phyloP scores from a whole-genome alignment of 768 basidiomycete species.

The Roridomyces roridus region DNA sequence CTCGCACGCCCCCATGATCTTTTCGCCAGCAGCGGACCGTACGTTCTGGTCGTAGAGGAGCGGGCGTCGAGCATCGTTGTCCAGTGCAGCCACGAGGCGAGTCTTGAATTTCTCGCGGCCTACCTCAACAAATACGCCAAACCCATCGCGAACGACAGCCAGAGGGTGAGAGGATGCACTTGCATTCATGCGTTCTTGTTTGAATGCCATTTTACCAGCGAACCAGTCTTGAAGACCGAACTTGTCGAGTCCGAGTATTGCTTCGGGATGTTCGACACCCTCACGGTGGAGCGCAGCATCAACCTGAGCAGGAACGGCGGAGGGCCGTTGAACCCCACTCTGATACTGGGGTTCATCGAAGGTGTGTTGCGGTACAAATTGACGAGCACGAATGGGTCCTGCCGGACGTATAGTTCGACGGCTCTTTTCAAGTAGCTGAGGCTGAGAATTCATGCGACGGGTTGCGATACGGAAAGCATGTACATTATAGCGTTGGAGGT shows the following conservation, averaged over 20 bases:
- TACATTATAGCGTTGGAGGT: slow-evolving; percentile 4
- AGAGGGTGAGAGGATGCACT: slow-evolving; percentile 29
- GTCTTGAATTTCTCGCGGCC: slow-evolving; percentile 38
- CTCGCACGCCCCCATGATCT: slow-evolving; percentile 40
- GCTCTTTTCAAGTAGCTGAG: slow-evolving; percentile 26
- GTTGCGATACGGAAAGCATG: no score
- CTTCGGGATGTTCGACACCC: slow-evolving; percentile 39
- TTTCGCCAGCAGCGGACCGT: slow-evolving; percentile 36
- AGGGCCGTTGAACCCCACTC: slow-evolving; percentile 36
- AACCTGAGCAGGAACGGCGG: slow-evolving; percentile 15
- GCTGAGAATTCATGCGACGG: no score
- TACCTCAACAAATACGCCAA: slow-evolving; percentile 47
- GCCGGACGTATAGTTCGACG: slow-evolving; percentile 38
- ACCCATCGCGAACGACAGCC: slow-evolving; percentile 34
- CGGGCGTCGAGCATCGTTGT: slow-evolving; percentile 33
- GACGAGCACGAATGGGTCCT: slow-evolving; percentile 36
- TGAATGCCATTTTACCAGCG: slow-evolving; percentile 27
- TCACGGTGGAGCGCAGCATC: slow-evolving; percentile 38
- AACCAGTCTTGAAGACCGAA: slow-evolving; percentile 36
- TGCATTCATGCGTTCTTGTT: neutral
- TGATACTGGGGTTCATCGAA: slow-evolving; percentile 46
- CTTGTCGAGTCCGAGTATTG: slow-evolving; percentile 42
- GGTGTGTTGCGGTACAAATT: slow-evolving; percentile 44
- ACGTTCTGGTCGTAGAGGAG: slow-evolving; percentile 41
- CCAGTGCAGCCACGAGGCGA: slow-evolving; percentile 45